These are phyloP conservation scores for Sugiyamaella grinbergsii DNA, from an alignment of 1,139 yeast species.

Conservation along the genomic window DNA sequence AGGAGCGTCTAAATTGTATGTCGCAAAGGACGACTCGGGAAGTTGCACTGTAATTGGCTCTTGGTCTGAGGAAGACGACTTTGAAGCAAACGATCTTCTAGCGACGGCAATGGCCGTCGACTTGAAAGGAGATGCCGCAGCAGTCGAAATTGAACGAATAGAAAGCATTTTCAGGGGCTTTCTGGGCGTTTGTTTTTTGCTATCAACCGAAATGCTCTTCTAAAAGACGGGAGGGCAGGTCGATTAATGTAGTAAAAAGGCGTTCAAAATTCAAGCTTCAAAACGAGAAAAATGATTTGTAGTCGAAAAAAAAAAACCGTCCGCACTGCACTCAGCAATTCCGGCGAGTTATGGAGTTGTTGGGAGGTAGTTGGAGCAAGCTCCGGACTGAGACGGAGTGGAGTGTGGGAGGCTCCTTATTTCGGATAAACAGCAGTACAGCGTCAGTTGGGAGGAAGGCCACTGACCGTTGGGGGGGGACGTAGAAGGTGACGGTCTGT, in stretches of 20 bases:
- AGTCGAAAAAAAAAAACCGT: not conserved
- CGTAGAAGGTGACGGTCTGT: too few relatives aligned
- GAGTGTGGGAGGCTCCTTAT: too few relatives aligned
- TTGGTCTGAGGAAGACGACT: not conserved
- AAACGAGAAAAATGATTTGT: not conserved
- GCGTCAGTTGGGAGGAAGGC: not conserved
- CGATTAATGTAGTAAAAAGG: too few relatives aligned
- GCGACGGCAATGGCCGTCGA: slow-evolving; percentile 6
- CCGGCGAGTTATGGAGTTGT: not conserved
- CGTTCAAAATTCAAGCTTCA: too few relatives aligned
- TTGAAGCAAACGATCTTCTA: slow-evolving; percentile 1
- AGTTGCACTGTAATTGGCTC: slow-evolving; percentile 49
- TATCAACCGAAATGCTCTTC: too few relatives aligned
- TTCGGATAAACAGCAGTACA: not conserved
- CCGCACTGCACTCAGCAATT: not conserved
- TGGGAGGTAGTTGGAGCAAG: too few relatives aligned
- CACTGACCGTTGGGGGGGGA: not conserved
- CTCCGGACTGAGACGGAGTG: too few relatives aligned
- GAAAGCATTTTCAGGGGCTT: slow-evolving; percentile 16
- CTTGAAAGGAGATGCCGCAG: not conserved
- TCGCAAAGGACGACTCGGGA: slow-evolving; percentile 81
- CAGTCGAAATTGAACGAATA: slow-evolving; percentile 5
- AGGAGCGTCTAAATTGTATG: slow-evolving; percentile 74
- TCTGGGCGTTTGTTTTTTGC: too few relatives aligned
- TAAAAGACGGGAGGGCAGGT: too few relatives aligned